A percentile compares a stretch with the other conserved stretches of the same genome.
These are phyloP conservation scores for Stylosanthes scabra DNA, from an alignment of 331 rosid genomes.

Conservation along the genomic window DNA sequence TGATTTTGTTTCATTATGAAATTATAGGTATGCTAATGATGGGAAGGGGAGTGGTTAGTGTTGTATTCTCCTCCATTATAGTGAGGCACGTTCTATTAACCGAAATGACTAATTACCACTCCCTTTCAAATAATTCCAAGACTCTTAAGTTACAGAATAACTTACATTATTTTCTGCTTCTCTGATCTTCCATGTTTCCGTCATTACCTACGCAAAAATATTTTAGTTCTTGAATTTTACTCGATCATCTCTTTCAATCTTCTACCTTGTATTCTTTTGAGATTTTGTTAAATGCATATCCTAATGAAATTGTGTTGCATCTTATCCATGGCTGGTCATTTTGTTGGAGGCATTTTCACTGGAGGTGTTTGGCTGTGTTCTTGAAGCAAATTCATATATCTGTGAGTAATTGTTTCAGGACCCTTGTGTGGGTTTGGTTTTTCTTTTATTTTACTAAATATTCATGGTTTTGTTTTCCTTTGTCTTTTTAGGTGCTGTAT, in stretches of 20 bases:
- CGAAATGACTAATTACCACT: conserved; percentile 12
- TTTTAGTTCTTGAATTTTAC: conserved; percentile 8
- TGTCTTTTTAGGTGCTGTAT: conserved; percentile 33
- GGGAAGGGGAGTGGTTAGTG: conserved; percentile 19
- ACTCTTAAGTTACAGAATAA: not conserved
- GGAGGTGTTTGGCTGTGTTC: conserved; percentile 63
- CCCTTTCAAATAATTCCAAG: conserved; percentile 19
- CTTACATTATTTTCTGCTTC: not conserved
- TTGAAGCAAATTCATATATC: conserved; percentile 42
- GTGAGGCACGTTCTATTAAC: conserved; percentile 25
- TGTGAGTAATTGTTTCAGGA: conserved; percentile 56
- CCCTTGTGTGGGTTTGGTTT: conserved; percentile 6
- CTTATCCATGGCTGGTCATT: conserved; percentile 76
- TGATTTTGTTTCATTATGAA: not conserved
- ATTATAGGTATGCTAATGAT: conserved; percentile 14
- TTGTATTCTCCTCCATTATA: conserved; percentile 15
- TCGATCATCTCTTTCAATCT: conserved; percentile 19
- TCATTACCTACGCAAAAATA: conserved; percentile 7
- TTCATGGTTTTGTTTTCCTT: conserved; percentile 22
- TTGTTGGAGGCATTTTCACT: conserved; percentile 74
- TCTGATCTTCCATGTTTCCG: not conserved
- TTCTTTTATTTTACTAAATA: conserved; percentile 15
- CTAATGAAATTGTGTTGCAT: conserved; percentile 79
- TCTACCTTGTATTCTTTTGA: conserved; percentile 19
- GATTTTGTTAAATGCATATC: conserved; percentile 43